Base-by-base conservation (phyloP, 225 moss, liverwort and hornwort genomes). In the Marchantia paleacea region DNA sequence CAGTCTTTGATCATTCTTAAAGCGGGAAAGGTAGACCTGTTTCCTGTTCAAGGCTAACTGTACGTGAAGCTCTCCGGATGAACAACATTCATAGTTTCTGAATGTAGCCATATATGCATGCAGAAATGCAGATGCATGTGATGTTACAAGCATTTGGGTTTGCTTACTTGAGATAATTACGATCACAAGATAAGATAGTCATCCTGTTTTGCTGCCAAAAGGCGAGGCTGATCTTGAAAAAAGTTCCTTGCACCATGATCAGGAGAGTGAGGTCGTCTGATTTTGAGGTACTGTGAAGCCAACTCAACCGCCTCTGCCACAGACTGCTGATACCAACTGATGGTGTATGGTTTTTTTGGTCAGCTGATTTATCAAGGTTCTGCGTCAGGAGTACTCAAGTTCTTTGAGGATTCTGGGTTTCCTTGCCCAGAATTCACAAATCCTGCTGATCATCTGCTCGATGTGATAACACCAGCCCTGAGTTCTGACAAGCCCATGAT, bases 351-450 rank as follows among this genome's bases (percentile, higher is more conserved):
- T 81, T 57, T 83, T 87, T 83, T 85, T 67, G 50, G 24, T 18
- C 85, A 95, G 95, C 86, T 93, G 61, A 89, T 95, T 29, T 93
- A 95, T 84, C 89, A 93, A 88, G 95, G 95, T 62, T 90, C 90
- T 87, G 93, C 92, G 80, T 87, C 91, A 62, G 89, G 93, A 76
- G 95, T 93, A 47, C 88, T 93, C 54, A 89, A 88, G 13, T 92
- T 93, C 81, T 95, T 95, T 53, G 95, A 92, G 84, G 93, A 93
- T 52, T 93, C 93, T 22, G 95, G 95, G 72, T 95, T 95, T 85
- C 93, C 90, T 49, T 93, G 93, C 81, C 95, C 95, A 51, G 92
- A 95, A 79, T 91, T 89, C 30, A 91, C 91, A 74, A 95, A 95
- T 80, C 95, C 95, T 55, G 95, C 95, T 62, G 95, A 95, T 72